Conservation (phyloP, 2,329 filamentous ascomycete genomes). For the Diplodia intermedia region DNA sequence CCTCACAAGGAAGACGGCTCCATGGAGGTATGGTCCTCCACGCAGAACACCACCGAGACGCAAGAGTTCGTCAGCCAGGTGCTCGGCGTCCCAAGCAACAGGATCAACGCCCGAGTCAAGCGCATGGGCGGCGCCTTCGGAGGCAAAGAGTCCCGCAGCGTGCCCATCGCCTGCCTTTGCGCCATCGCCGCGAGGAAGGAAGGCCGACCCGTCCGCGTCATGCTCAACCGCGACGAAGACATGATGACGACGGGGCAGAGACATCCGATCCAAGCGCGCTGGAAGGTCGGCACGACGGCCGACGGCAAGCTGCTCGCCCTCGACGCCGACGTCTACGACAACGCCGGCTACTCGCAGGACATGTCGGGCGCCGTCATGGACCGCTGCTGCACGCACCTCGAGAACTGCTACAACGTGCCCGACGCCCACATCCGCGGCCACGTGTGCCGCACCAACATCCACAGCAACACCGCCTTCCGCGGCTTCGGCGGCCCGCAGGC, state of each 20-base stretch:
- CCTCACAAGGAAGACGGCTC: slow-evolving; percentile 90
- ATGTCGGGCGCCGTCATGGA: slow-evolving; percentile 80
- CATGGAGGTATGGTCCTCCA: slow-evolving; percentile 76
- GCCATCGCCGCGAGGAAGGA: slow-evolving; percentile 86
- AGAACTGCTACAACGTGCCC: slow-evolving; percentile 86
- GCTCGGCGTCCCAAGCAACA: slow-evolving; percentile 82
- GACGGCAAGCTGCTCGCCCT: slow-evolving; percentile 91
- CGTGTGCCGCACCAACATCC: slow-evolving; percentile 90
- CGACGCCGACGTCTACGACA: slow-evolving; percentile 88
- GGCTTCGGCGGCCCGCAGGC: slow-evolving; percentile 95
- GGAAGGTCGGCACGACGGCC: slow-evolving; percentile 91
- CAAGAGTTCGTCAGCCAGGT: slow-evolving; percentile 77
- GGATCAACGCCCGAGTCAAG: slow-evolving; percentile 88
- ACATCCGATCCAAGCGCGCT: slow-evolving; percentile 85
- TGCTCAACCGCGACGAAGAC: slow-evolving; percentile 95
- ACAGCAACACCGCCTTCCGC: slow-evolving; percentile 95
- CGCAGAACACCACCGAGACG: slow-evolving; percentile 50
- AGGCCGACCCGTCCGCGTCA: slow-evolving; percentile 81
- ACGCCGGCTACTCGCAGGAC: slow-evolving; percentile 78
- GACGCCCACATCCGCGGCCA: slow-evolving; percentile 84
- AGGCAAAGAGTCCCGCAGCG: slow-evolving; percentile 87
- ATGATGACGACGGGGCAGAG: slow-evolving; percentile 89
- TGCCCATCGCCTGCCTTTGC: slow-evolving; percentile 81
- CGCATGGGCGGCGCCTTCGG: slow-evolving; percentile 91
- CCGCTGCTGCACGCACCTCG: slow-evolving; percentile 81